Evolutionary conservation across 768 basidiomycete genomes (phyloP).

Genomic region (Leccinum rimulosum): DNA sequence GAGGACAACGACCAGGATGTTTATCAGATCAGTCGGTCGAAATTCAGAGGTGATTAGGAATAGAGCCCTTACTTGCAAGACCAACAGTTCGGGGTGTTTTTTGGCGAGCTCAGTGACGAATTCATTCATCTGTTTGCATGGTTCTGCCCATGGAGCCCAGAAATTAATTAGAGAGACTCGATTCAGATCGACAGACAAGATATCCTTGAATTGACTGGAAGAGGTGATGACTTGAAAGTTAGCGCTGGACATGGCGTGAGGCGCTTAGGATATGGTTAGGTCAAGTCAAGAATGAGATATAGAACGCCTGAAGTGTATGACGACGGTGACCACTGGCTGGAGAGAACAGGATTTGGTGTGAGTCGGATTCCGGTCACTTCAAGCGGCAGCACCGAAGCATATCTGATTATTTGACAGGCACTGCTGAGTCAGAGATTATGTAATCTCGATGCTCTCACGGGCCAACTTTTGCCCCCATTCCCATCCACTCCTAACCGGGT

Average conservation of each 20-base stretch:
- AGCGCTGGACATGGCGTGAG: conserved; percentile 20
- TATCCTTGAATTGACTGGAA: conserved; percentile 65
- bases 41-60: not conserved
- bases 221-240: conserved; percentile 55
- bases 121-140: conserved; percentile 87
- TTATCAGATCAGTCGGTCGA: not conserved
- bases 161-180: conserved; percentile 89
- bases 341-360: not conserved
- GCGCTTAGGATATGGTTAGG: not conserved
- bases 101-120: conserved; percentile 71
- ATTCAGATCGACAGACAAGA: conserved; percentile 74
- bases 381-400: not conserved
- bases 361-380: not conserved
- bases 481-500: not conserved
- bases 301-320: not conserved
- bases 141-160: conserved; percentile 91
- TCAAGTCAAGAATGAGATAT: not conserved
- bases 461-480: not conserved
- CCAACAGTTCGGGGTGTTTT: conserved; percentile 65
- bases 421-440: not conserved
- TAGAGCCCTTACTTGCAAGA: conserved; percentile 62
- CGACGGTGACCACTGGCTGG: not conserved
- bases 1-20: not conserved
- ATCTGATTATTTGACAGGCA: not conserved
- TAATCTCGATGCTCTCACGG: not conserved